A percentile compares a stretch with the other conserved stretches of the same genome.
These are phyloP conservation scores for Plenodomus lindquistii DNA, from an alignment of 2,329 filamentous ascomycete genomes.

Conservation along the genomic window DNA sequence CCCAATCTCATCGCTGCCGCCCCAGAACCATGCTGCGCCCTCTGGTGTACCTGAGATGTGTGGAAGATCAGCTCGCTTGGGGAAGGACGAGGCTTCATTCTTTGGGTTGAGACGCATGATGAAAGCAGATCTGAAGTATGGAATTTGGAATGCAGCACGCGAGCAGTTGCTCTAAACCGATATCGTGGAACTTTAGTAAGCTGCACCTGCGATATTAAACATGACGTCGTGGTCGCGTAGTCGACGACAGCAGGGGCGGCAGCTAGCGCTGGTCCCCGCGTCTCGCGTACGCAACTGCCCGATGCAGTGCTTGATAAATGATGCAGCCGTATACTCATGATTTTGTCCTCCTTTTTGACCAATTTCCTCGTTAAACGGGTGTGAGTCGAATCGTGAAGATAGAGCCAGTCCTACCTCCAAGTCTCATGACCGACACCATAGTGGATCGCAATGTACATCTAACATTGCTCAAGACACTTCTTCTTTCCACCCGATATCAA, in stretches of 20 bases:
- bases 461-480: too few species aligned
- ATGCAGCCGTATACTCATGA: neutral
- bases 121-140: neutral
- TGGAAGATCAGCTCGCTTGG: constrained; percentile 23
- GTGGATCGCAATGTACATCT: too few species aligned
- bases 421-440: too few species aligned
- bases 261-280: neutral
- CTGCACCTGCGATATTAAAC: neutral
- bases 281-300: neutral
- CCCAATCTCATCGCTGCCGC: constrained; percentile 50
- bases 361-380: too few species aligned
- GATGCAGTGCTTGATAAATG: neutral
- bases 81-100: constrained; percentile 21
- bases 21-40: constrained; percentile 30
- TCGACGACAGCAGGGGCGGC: neutral
- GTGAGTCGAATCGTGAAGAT: too few species aligned
- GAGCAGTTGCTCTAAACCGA: neutral
- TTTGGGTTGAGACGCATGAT: constrained; percentile 25
- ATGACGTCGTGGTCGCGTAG: constrained; percentile 3
- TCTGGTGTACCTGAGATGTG: constrained; percentile 25
- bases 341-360: neutral
- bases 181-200: neutral
- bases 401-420: too few species aligned
- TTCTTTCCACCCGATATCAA: too few species aligned
- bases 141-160: neutral